Conservation (phyloP, 2,329 filamentous ascomycete genomes). For the Penicillium sp. region DNA sequence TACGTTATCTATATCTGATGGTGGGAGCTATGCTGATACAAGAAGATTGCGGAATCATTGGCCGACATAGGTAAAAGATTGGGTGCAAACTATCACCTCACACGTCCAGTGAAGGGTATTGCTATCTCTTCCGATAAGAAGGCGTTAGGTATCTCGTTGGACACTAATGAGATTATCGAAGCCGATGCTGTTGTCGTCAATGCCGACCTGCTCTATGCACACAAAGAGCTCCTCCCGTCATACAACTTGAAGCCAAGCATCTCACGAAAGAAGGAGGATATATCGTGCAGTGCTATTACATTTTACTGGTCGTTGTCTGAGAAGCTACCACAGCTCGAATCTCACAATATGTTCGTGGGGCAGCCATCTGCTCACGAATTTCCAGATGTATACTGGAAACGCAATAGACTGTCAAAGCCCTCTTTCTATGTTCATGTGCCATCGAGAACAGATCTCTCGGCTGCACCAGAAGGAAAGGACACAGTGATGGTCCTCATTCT, state of each 20-base stretch:
- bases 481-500: constrained; percentile 6
- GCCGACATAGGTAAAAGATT: neutral
- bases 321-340: constrained; percentile 11
- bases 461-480: constrained; percentile 3
- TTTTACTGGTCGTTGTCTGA: constrained; percentile 17
- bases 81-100: constrained; percentile 1
- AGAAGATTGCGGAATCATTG: constrained; percentile 3
- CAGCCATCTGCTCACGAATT: constrained; percentile 2
- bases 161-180: neutral
- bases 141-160: neutral
- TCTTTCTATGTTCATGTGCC: constrained; percentile 7
- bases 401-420: neutral
- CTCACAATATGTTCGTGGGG: constrained; percentile 20
- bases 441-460: neutral
- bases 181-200: constrained; percentile 17
- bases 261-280: neutral
- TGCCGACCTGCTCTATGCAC: constrained; percentile 16
- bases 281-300: constrained; percentile 14
- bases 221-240: constrained; percentile 12
- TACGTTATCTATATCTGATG: neutral
- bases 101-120: neutral
- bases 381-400: constrained; percentile 5
- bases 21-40: neutral
- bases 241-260: neutral
- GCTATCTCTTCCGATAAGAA: neutral